Percentiles rank a stretch among this genome's conserved stretches.
Evolutionary conservation across 2,329 filamentous ascomycete genomes (phyloP).

Genomic region (Monilinia vaccinii-corymbosi): DNA sequence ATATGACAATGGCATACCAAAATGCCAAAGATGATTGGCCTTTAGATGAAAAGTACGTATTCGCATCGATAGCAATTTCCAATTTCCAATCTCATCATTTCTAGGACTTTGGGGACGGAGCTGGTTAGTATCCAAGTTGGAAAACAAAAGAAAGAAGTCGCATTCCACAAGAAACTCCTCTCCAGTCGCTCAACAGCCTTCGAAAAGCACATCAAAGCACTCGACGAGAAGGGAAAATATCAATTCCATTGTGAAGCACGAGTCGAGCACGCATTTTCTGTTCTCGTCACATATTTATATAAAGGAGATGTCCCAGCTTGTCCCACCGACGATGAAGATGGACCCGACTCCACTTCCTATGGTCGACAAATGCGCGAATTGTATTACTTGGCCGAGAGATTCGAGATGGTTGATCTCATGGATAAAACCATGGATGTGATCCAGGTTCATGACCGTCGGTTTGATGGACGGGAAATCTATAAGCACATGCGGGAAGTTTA

Average conservation of each 20-base stretch:
- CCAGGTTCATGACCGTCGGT: not conserved
- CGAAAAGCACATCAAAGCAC: slow-evolving; percentile 2
- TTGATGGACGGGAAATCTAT: not conserved
- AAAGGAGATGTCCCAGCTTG: slow-evolving; percentile 5
- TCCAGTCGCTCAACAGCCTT: slow-evolving; percentile 8
- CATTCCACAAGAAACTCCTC: slow-evolving; percentile 9
- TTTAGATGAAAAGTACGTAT: slow-evolving; percentile 1
- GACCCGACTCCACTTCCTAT: not conserved
- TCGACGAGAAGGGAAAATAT: slow-evolving; percentile 7
- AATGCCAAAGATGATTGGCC: slow-evolving; percentile 2
- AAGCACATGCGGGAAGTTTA: slow-evolving; percentile 2
- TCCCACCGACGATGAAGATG: not conserved
- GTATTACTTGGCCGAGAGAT: slow-evolving; percentile 8
- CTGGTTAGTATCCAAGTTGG: slow-evolving; percentile 6
- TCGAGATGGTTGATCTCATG: slow-evolving; percentile 8
- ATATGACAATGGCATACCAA: not conserved
- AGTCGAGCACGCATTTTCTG: slow-evolving; percentile 6
- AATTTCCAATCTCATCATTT: not conserved
- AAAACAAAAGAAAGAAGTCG: slow-evolving; percentile 2
- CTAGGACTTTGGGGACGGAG: slow-evolving; percentile 2
- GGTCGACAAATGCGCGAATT: slow-evolving; percentile 2
- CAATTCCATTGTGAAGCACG: slow-evolving; percentile 6
- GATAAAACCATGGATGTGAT: slow-evolving; percentile 9
- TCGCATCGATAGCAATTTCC: not conserved
- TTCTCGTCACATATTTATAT: slow-evolving; percentile 7